Percentiles rank a stretch among this genome's conserved stretches.
Conservation (phyloP, 2,329 filamentous ascomycete genomes). For the Aplosporella prunicola region DNA sequence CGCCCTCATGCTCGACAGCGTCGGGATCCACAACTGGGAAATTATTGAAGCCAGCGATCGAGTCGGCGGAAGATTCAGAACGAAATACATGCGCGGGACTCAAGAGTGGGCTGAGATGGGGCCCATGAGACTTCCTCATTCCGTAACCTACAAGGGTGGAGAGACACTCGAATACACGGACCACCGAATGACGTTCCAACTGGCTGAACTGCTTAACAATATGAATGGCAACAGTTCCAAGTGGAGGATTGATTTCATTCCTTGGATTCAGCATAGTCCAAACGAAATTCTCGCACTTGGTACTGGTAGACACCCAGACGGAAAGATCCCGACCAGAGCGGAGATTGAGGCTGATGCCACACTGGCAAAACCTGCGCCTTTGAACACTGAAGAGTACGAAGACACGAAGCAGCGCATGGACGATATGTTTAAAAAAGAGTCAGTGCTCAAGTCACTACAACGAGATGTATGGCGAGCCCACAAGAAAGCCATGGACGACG, state of each 20-base stretch:
- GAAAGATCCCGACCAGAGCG: constrained; percentile 2
- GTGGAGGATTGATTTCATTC: constrained; percentile 3
- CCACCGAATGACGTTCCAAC: constrained; percentile 5
- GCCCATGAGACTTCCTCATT: constrained; percentile 1
- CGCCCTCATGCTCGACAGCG: constrained; percentile 9
- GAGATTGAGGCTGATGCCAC: neutral
- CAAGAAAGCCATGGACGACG: constrained; percentile 1
- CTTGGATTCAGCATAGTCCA: constrained; percentile 4
- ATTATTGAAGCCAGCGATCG: constrained; percentile 3
- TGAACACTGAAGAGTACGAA: neutral
- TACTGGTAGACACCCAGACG: constrained; percentile 1
- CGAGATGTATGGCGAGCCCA: neutral
- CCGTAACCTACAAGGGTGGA: constrained; percentile 3
- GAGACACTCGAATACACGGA: constrained; percentile 5
- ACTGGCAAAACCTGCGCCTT: neutral
- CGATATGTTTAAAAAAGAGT: neutral
- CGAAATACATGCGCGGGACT: constrained; percentile 1
- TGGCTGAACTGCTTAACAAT: neutral
- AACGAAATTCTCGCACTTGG: constrained; percentile 3
- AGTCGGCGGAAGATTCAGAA: constrained; percentile 2
- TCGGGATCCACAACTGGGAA: constrained; percentile 5
- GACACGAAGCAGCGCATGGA: constrained; percentile 2
- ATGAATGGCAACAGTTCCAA: constrained; percentile 2
- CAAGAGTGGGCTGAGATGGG: constrained; percentile 7
- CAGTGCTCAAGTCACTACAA: neutral